These are phyloP conservation scores for Scutellaria barbata DNA, from an alignment of 257 asterid species.

Conservation along the genomic window DNA sequence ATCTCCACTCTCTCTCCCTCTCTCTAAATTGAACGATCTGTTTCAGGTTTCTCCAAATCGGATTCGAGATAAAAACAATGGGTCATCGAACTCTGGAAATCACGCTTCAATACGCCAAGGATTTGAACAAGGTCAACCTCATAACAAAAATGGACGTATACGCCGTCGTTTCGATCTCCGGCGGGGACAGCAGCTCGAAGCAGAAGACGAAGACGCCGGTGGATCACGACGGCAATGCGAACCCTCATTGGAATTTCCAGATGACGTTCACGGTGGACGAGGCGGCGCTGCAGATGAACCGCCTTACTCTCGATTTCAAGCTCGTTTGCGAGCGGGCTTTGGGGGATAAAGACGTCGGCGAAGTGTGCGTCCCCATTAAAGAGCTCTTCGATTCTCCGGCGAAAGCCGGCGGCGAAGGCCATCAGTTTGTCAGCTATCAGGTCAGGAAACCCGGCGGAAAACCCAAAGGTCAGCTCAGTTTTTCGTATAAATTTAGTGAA, in stretches of 20 bases:
- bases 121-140: slow-evolving; percentile 72
- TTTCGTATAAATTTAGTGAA: slow-evolving; percentile 65
- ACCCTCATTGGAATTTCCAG: slow-evolving; percentile 78
- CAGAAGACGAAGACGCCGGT: slow-evolving; percentile 69
- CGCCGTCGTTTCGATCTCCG: slow-evolving; percentile 72
- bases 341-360: slow-evolving; percentile 87
- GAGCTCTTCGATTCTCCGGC: slow-evolving; percentile 76
- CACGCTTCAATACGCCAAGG: slow-evolving; percentile 59
- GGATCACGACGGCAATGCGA: slow-evolving; percentile 61
- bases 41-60: slow-evolving; percentile 13
- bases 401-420: slow-evolving; percentile 42
- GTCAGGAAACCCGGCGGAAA: slow-evolving; percentile 80
- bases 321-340: slow-evolving; percentile 70
- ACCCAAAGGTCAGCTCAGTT: slow-evolving; percentile 75
- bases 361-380: slow-evolving; percentile 66
- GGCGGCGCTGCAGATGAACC: slow-evolving; percentile 58
- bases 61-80: slow-evolving; percentile 43
- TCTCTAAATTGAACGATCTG: slow-evolving; percentile 22
- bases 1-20: slow-evolving; percentile 31
- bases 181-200: slow-evolving; percentile 46
- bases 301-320: slow-evolving; percentile 62
- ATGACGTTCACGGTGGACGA: slow-evolving; percentile 79
- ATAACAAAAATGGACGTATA: slow-evolving; percentile 78
- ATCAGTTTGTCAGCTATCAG: slow-evolving; percentile 69
- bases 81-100: slow-evolving; percentile 64